These are phyloP conservation scores for Elsinoe perseae DNA, from an alignment of 2,329 filamentous ascomycete species.

Conservation along the genomic window DNA sequence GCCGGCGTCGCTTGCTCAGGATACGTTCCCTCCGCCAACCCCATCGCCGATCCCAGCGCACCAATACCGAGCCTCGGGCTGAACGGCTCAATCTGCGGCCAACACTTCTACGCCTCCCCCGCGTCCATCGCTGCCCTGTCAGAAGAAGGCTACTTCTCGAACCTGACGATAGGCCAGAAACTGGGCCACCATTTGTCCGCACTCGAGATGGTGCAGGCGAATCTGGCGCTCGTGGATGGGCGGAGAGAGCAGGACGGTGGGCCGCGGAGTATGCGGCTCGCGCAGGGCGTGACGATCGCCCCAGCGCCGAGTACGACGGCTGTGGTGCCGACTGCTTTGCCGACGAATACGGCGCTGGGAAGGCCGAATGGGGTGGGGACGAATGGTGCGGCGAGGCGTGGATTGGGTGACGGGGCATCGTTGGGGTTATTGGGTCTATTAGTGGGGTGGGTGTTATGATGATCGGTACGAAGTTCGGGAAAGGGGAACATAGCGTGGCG, in stretches of 20 bases:
- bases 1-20: constrained; percentile 40
- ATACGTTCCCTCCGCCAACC: background rate
- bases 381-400: background rate
- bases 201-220: constrained; percentile 27
- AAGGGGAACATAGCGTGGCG: background rate
- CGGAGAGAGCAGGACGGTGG: background rate
- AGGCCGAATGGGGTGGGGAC: background rate
- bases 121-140: constrained; percentile 37
- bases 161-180: constrained; percentile 38
- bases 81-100: constrained; percentile 37
- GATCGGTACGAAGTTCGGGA: background rate
- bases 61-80: constrained; percentile 19
- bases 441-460: background rate
- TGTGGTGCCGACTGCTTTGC: constrained; percentile 5
- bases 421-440: background rate
- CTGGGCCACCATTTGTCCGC: constrained; percentile 19
- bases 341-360: background rate
- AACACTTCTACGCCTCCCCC: constrained; percentile 38
- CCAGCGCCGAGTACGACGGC: background rate
- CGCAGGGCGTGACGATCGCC: background rate
- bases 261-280: background rate
- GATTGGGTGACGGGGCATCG: background rate
- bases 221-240: background rate
- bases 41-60: background rate
- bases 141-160: constrained; percentile 37